These are phyloP conservation scores for Raddia guianensis DNA, from an alignment of 176 grass and related monocot genomes.

Conservation along the genomic window DNA sequence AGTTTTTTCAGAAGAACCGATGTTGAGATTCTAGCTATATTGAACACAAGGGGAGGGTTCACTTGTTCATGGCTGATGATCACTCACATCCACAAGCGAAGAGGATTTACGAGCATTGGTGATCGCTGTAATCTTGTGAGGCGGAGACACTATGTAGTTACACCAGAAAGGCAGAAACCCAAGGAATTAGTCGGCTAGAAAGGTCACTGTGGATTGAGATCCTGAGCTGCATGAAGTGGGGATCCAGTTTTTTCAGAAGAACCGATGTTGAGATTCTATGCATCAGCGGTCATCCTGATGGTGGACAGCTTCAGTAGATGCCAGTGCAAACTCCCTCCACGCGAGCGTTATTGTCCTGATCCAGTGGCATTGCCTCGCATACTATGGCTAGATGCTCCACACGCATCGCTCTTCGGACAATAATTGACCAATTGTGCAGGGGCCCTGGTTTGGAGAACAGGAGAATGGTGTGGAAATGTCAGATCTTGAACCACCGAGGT, in stretches of 20 bases:
- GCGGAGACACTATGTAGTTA: background rate
- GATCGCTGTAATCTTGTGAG: background rate
- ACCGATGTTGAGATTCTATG: constrained; percentile 9
- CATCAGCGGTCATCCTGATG: constrained; percentile 35
- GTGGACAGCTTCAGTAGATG: background rate
- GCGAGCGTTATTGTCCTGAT: background rate
- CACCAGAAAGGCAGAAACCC: constrained; percentile 25
- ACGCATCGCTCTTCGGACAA: too few species aligned
- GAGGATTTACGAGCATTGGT: constrained; percentile 55
- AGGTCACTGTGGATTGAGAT: background rate
- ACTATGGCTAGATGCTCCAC: background rate
- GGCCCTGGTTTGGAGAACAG: background rate
- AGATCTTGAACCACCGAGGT: constrained; percentile 3
- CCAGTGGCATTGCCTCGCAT: background rate
- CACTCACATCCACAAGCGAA: constrained; percentile 64
- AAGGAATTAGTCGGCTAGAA: background rate
- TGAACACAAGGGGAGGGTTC: constrained; percentile 55
- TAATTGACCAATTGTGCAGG: background rate
- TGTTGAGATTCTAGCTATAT: constrained; percentile 44
- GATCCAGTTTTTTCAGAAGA: constrained; percentile 42
- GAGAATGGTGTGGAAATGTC: background rate
- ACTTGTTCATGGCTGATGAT: constrained; percentile 84
- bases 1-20: constrained; percentile 40
- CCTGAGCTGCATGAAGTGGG: constrained; percentile 43
- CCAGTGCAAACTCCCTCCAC: background rate